Conservation (phyloP, 1,139 yeast genomes). For the Sugiyamaella neomexicana region DNA sequence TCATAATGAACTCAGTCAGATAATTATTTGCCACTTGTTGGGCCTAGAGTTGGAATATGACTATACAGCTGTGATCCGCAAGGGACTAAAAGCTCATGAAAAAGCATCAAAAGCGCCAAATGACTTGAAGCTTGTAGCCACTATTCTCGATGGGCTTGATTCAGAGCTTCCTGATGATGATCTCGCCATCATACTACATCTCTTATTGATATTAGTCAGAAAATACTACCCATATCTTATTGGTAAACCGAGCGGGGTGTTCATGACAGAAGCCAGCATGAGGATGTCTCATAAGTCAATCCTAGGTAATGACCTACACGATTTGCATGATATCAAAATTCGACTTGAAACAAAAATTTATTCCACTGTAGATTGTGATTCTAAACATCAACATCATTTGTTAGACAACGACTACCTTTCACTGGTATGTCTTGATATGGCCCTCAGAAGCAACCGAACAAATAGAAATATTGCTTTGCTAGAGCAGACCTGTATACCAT, state of each 20-base stretch:
- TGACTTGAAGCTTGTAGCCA: background rate
- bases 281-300: background rate
- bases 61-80: background rate
- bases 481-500: background rate
- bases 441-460: background rate
- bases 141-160: background rate
- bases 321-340: conserved; percentile 6
- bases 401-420: background rate
- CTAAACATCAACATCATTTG: background rate
- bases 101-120: background rate
- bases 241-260: conserved; percentile 20
- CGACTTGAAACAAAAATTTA: background rate
- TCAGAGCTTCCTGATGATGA: background rate
- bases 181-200: conserved; percentile 28
- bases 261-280: background rate
- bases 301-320: conserved; percentile 3
- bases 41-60: conserved; percentile 15
- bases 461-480: background rate
- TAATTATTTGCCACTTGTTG: conserved; percentile 32
- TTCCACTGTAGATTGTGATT: background rate
- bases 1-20: conserved; percentile 33
- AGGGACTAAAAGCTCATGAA: background rate
- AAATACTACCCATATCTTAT: conserved; percentile 34
- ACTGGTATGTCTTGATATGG: background rate
- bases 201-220: conserved; percentile 30